Conservation (phyloP, 202 grass and related monocot genomes). For the Setaria italica region DNA sequence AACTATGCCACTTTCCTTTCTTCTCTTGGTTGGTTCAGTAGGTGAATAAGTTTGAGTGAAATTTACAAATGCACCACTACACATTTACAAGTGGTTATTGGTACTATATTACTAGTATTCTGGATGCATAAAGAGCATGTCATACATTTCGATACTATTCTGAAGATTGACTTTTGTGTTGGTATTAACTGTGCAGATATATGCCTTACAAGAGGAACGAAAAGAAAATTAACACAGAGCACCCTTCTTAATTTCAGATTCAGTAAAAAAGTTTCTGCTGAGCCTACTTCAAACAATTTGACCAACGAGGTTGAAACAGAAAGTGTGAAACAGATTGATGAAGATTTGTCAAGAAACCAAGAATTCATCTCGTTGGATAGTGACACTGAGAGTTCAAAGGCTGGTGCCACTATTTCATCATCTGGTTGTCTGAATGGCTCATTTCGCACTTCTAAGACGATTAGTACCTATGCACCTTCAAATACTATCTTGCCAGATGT, state of each 20-base stretch:
- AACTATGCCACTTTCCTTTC: not conserved
- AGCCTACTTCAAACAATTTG: constrained; percentile 19
- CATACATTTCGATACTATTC: not conserved
- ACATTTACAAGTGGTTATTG: not conserved
- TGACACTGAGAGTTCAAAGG: constrained; percentile 28
- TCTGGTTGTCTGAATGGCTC: constrained; percentile 29
- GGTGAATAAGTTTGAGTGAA: not conserved
- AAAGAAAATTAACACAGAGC: constrained; percentile 75
- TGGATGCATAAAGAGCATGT: not conserved
- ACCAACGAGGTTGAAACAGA: constrained; percentile 11
- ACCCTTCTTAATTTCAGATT: constrained; percentile 94
- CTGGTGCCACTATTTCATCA: constrained; percentile 25
- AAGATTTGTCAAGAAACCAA: constrained; percentile 24
- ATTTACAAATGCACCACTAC: not conserved
- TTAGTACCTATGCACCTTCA: not conserved
- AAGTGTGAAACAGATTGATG: constrained; percentile 7
- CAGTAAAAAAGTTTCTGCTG: constrained; percentile 37
- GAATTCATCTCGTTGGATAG: constrained; percentile 18
- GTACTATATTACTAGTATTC: not conserved
- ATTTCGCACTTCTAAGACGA: constrained; percentile 11
- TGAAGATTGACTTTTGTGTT: constrained; percentile 14
- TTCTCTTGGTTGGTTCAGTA: not conserved
- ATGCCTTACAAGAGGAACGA: constrained; percentile 75
- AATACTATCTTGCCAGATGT: not conserved
- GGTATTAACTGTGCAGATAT: constrained; percentile 59